A percentile compares a stretch with the other conserved stretches of the same genome.
Evolutionary conservation across 2,329 filamentous ascomycete genomes (phyloP).

Genomic region (Chrysoporthe deuterocubensis): DNA sequence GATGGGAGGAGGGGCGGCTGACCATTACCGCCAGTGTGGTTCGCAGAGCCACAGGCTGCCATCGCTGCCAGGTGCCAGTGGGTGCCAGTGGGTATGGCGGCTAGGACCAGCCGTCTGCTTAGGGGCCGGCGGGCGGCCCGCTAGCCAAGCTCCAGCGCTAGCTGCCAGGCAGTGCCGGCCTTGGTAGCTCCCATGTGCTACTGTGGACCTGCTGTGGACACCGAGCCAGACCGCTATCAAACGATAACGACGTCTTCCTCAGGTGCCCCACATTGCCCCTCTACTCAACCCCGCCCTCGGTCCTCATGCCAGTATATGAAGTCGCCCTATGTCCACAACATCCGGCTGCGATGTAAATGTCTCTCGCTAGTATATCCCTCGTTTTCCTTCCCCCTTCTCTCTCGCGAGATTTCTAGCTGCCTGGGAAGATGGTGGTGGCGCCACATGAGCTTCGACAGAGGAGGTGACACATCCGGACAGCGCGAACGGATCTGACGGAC

Average conservation of each 20-base stretch:
- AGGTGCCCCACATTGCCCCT: not conserved
- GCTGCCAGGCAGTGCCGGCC: too few relatives aligned
- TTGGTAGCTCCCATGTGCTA: too few relatives aligned
- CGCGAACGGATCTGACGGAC: not conserved
- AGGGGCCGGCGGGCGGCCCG: constrained; percentile 14
- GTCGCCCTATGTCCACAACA: not conserved
- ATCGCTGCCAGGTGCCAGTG: too few relatives aligned
- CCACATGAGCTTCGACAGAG: not conserved
- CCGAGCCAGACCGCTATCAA: not conserved
- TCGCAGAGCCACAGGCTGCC: not conserved
- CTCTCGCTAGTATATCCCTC: not conserved
- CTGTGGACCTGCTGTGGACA: too few relatives aligned
- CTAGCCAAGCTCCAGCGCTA: constrained; percentile 1
- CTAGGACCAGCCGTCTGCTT: too few relatives aligned
- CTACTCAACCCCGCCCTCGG: not conserved
- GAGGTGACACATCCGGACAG: not conserved
- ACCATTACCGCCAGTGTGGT: constrained; percentile 25
- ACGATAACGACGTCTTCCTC: not conserved
- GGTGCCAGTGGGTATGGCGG: too few relatives aligned
- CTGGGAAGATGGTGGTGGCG: not conserved
- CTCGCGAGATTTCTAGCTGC: not conserved
- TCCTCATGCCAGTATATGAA: not conserved
- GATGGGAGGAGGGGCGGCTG: constrained; percentile 16
- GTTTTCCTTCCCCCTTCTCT: not conserved
- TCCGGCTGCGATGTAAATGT: not conserved